Conservation (phyloP, 129 eudicot species). For the Calendula officinalis region DNA sequence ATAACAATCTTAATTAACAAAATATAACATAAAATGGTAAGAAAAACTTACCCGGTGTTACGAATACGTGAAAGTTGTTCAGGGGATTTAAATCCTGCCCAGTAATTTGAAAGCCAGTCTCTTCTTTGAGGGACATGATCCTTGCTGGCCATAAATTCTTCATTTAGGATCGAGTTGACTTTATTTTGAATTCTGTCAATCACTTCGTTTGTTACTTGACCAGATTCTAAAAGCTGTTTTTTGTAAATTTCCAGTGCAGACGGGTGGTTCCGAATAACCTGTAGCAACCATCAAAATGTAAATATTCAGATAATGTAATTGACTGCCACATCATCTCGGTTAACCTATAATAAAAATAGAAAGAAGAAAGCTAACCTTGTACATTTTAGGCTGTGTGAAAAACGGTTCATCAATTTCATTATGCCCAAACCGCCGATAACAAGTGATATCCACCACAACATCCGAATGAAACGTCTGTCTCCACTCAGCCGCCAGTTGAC, state of each 20-base stretch:
- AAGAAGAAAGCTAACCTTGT: constrained; percentile 48
- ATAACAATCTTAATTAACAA: background rate
- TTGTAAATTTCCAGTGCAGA: constrained; percentile 78
- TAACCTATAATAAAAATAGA: background rate
- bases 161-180: constrained; percentile 77
- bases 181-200: constrained; percentile 67
- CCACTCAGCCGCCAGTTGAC: constrained; percentile 99
- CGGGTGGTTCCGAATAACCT: constrained; percentile 86
- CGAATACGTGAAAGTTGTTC: constrained; percentile 92
- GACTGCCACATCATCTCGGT: background rate
- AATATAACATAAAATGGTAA: background rate
- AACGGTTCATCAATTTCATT: constrained; percentile 98
- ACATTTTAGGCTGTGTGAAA: constrained; percentile 97
- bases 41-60: constrained; percentile 74
- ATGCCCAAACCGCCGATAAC: constrained; percentile 95
- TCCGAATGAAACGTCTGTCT: constrained; percentile 93
- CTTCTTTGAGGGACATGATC: constrained; percentile 62
- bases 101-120: constrained; percentile 98
- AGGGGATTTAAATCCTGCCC: constrained; percentile 94
- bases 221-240: constrained; percentile 65
- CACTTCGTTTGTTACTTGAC: constrained; percentile 66
- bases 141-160: constrained; percentile 85
- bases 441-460: constrained; percentile 90
- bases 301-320: background rate
- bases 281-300: constrained; percentile 21